Evolutionary conservation across 139 green algal species (phyloP).

Genomic region (Closterium sp.): DNA sequence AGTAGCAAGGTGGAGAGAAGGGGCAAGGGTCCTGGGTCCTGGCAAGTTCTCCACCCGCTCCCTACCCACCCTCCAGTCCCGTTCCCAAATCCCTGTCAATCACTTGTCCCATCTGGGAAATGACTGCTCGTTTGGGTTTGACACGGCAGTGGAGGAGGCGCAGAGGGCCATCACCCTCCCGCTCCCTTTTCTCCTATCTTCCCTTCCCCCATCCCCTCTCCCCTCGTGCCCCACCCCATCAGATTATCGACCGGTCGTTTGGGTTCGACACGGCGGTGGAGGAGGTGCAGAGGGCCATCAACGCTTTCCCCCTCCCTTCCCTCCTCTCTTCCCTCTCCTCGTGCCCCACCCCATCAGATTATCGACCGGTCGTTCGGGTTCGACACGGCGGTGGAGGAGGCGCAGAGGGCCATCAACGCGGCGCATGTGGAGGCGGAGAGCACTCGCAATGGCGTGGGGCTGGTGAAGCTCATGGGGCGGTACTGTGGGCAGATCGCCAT

Average conservation of each 20-base stretch:
- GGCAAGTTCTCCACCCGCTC: too few species aligned
- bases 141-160: conserved; percentile 97
- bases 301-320: background rate
- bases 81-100: too few species aligned
- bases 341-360: conserved; percentile 51
- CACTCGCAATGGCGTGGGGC: conserved; percentile 77
- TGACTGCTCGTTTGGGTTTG: conserved; percentile 74
- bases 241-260: too few species aligned
- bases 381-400: conserved; percentile 97
- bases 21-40: too few species aligned
- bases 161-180: conserved; percentile 77
- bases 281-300: background rate
- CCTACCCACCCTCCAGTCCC: too few species aligned
- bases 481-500: conserved; percentile 82
- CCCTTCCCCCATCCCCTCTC: too few species aligned
- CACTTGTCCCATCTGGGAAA: conserved; percentile 64
- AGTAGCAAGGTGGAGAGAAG: too few species aligned
- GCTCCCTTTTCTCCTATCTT: background rate
- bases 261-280: too few species aligned
- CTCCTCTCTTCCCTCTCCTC: too few species aligned
- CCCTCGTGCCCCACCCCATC: too few species aligned
- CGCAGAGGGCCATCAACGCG: conserved; percentile 85
- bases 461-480: conserved; percentile 99
- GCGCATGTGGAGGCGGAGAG: conserved; percentile 87
- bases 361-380: conserved; percentile 76